Base-by-base conservation (phyloP, 2,329 filamentous ascomycete genomes). In the Colletotrichum sp. region DNA sequence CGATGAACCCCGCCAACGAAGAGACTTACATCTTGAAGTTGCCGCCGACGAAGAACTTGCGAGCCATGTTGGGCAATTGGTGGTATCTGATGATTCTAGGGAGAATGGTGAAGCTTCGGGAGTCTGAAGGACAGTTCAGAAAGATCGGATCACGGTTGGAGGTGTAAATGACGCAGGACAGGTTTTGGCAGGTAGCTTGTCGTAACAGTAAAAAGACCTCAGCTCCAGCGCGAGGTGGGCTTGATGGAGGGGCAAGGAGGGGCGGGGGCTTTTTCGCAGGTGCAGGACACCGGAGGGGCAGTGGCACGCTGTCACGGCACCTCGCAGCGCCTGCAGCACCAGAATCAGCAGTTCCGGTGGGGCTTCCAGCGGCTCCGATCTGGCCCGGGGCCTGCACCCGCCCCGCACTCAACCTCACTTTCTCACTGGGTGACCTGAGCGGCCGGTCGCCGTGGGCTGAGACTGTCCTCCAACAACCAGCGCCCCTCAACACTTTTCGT, bases 11-110 rank as follows among this genome's bases (percentile, higher is more conserved):
- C 72, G 44, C 60, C 69, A 72, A 60, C 67, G 30, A 18, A 49
- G 70, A 49, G 64, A 86, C 91, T 85, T 89, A 98, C 96, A 99
- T 99, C 92, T 99, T 99, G 91, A 99, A 99, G 94, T 99, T 99
- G 85, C 96, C 96, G 87, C 96, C 96, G 87, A 98, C 95, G 87
- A 98, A 98, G 91, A 98, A 98, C 90, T 96, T 94, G 90, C 96
- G 96, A 92, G 93, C 91, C 96, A 98, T 98, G 83, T 84, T 95
- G 91, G 88, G 82, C 82, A 81, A 81, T 82, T 78, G 81, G 78
- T 84, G 28, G 34, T 75, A 68, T 77, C n/a, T 59, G 59, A 30
- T 65, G 63, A 49, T 72, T 52, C 36, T 18, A 65, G 63, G 52
- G 59, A 69, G 36, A 34, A 26, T 70, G 62, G 26, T 49, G 62